Evolutionary conservation across 257 asterid species (phyloP).

Genomic region (Gentiana macrophylla): DNA sequence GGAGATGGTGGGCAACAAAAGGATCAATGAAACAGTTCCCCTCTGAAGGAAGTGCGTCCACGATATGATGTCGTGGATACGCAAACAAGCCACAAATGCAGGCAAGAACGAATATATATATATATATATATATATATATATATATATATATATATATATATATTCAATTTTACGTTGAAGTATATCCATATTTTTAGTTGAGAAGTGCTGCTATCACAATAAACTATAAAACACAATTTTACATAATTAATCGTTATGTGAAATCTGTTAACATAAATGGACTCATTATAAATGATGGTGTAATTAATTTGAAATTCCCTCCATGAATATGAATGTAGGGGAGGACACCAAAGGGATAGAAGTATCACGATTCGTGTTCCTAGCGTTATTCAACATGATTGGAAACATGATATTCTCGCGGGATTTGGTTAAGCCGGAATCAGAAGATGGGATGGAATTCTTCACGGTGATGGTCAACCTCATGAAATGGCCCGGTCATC

Average conservation of each 20-base stretch:
- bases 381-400: slow-evolving; percentile 24
- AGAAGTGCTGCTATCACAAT: too few relatives aligned
- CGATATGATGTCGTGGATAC: slow-evolving; percentile 21
- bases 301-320: too few relatives aligned
- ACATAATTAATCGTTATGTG: too few relatives aligned
- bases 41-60: slow-evolving; percentile 19
- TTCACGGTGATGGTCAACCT: slow-evolving; percentile 23
- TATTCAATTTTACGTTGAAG: too few relatives aligned
- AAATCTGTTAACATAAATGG: too few relatives aligned
- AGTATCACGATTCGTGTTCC: slow-evolving; percentile 16
- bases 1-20: slow-evolving; percentile 22
- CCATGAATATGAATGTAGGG: neutral
- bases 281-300: too few relatives aligned
- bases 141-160: too few relatives aligned
- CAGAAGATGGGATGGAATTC: slow-evolving; percentile 19
- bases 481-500: slow-evolving; percentile 21
- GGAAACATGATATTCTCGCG: slow-evolving; percentile 26
- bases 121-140: too few relatives aligned
- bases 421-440: slow-evolving; percentile 20
- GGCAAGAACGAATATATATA: too few relatives aligned
- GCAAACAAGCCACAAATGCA: slow-evolving; percentile 1
- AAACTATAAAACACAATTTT: too few relatives aligned
- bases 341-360: slow-evolving; percentile 11
- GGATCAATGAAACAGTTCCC: slow-evolving; percentile 14
- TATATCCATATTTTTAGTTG: too few relatives aligned